Percentiles rank a stretch among this genome's conserved stretches.
phyloP scores from a whole-genome alignment of 768 basidiomycete species.

The Dentipellis sp. region DNA sequence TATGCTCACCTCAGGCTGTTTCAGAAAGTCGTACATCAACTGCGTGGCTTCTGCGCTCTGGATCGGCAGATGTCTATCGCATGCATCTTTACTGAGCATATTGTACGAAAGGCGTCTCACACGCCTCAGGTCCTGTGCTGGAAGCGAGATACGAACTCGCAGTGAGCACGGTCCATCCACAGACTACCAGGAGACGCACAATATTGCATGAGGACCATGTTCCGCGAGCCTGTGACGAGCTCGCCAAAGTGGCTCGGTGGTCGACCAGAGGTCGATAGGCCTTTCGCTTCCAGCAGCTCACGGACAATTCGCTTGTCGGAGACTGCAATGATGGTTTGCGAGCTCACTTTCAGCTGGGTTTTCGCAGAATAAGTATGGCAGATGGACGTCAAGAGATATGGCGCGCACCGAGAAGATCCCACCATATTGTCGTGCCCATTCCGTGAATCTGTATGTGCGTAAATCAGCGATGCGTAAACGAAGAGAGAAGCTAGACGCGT shows the following conservation, averaged over 20 bases:
- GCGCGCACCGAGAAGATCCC: neutral
- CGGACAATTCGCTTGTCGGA: neutral
- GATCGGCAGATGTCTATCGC: neutral
- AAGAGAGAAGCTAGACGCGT: neutral
- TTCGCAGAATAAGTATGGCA: neutral
- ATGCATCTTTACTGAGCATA: neutral
- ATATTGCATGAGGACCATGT: neutral
- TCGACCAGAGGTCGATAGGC: neutral
- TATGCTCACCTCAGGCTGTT: constrained; percentile 16
- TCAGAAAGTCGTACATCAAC: constrained; percentile 21
- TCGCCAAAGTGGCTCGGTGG: neutral
- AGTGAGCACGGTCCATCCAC: neutral
- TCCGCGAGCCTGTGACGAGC: neutral
- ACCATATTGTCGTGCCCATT: neutral
- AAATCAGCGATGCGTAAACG: neutral
- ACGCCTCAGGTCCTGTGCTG: neutral
- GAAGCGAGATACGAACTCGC: neutral
- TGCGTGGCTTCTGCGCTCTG: constrained; percentile 21
- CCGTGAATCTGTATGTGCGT: neutral
- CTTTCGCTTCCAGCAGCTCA: neutral
- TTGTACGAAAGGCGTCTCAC: neutral
- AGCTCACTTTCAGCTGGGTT: neutral
- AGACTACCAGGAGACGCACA: neutral
- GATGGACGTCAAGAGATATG: neutral
- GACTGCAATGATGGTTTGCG: neutral